These are phyloP conservation scores for Colletotrichum melonis DNA, from an alignment of 2,329 filamentous ascomycete genomes.

Conservation along the genomic window DNA sequence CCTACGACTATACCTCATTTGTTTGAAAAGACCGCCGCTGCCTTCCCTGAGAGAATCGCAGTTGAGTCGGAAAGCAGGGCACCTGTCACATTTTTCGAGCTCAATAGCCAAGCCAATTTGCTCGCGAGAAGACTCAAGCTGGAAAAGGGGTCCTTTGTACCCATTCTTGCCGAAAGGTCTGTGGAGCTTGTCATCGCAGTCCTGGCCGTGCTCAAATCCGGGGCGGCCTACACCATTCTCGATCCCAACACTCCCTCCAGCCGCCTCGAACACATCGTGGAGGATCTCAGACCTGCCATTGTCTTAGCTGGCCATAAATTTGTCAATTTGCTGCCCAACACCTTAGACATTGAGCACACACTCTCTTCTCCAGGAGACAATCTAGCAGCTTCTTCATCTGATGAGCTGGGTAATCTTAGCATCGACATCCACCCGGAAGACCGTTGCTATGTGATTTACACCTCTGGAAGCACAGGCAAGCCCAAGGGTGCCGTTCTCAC, in stretches of 20 bases:
- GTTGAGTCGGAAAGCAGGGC: neutral
- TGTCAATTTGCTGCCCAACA: neutral
- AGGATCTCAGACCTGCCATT: conserved; percentile 25
- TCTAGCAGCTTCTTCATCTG: neutral
- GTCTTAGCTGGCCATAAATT: conserved; percentile 13
- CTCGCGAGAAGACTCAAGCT: neutral
- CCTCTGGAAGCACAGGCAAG: conserved; percentile 39
- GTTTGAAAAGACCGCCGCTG: neutral
- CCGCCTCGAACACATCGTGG: conserved; percentile 36
- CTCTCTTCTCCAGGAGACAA: neutral
- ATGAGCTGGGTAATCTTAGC: neutral
- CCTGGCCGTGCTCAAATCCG: conserved; percentile 40
- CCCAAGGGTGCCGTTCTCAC: conserved; percentile 41
- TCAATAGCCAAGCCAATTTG: conserved; percentile 2
- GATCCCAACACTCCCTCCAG: conserved; percentile 35
- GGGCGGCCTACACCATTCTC: conserved; percentile 37
- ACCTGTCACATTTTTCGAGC: neutral
- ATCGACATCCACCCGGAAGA: neutral
- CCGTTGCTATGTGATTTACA: conserved; percentile 40
- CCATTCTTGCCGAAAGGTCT: conserved; percentile 8
- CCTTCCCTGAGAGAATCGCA: neutral
- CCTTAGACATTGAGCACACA: neutral
- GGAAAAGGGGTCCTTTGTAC: neutral
- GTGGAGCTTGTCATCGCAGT: conserved; percentile 36
- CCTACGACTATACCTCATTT: neutral